phyloP scores from a whole-genome alignment of 1,284 basidiomycete species.

The Ceratorhiza oryzae-sativae region DNA sequence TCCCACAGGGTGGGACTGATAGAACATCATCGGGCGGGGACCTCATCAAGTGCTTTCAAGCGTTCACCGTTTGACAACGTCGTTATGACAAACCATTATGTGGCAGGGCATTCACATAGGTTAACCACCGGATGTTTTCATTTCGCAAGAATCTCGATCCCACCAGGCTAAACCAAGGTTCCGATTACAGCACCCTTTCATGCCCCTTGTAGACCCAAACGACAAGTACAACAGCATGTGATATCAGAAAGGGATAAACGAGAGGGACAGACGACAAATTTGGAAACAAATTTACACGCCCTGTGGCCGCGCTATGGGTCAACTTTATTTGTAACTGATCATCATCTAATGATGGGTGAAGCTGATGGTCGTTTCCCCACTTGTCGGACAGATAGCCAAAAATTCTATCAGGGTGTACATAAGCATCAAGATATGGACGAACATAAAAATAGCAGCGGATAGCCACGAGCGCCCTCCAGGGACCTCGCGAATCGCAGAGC shows the following conservation, averaged over 20 bases:
- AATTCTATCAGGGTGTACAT: too few species aligned
- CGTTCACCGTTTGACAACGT: not conserved
- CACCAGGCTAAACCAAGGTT: not conserved
- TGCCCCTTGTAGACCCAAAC: not conserved
- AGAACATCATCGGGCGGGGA: not conserved
- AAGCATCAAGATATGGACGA: too few species aligned
- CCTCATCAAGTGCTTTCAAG: not conserved
- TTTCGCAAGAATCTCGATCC: conserved; percentile 8
- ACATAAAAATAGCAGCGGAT: too few species aligned
- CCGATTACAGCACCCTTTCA: not conserved
- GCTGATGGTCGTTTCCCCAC: too few species aligned
- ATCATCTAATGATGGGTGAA: not conserved
- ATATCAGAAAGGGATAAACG: not conserved
- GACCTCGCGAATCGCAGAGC: too few species aligned
- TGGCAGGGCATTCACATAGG: not conserved
- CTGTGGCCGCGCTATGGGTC: not conserved
- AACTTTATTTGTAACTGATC: not conserved
- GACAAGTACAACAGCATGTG: not conserved
- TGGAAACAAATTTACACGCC: not conserved
- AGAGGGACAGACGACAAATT: not conserved
- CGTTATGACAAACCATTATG: not conserved
- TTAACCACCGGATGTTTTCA: conserved; percentile 1
- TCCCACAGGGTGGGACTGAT: not conserved
- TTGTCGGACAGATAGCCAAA: too few species aligned
- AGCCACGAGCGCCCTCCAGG: too few species aligned